Percentiles rank a stretch among this genome's conserved stretches.
Evolutionary conservation across 2,329 filamentous ascomycete genomes (phyloP).

Genomic region (Fusarium circinatum): DNA sequence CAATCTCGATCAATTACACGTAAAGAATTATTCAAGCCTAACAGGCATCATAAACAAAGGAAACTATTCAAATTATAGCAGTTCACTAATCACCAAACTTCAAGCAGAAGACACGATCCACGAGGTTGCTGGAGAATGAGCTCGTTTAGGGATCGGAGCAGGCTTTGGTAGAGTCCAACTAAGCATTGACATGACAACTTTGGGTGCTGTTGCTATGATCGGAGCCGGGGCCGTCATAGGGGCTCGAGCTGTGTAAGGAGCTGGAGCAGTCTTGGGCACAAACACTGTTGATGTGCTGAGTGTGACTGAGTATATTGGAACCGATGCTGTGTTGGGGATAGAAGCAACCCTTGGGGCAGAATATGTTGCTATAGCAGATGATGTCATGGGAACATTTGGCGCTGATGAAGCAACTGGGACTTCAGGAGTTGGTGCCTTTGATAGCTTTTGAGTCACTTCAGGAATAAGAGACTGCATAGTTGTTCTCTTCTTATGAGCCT

Average conservation of each 20-base stretch:
- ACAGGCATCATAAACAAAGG: background rate
- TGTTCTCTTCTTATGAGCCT: background rate
- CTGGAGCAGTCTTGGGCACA: constrained; percentile 5
- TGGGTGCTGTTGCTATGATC: constrained; percentile 7
- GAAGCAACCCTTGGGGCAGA: background rate
- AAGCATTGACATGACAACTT: constrained; percentile 22
- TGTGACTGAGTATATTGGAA: background rate
- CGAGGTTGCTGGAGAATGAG: constrained; percentile 12
- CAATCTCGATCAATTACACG: background rate
- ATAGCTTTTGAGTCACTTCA: background rate
- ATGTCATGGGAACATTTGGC: background rate
- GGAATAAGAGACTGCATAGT: background rate
- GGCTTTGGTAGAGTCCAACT: constrained; percentile 11
- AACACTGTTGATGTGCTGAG: constrained; percentile 1
- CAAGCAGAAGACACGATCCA: constrained; percentile 13
- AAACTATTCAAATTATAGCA: background rate
- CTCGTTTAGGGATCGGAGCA: constrained; percentile 12
- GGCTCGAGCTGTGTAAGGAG: constrained; percentile 13
- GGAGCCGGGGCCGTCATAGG: constrained; percentile 21
- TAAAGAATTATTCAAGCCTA: background rate
- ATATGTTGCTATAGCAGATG: background rate
- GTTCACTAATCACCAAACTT: background rate
- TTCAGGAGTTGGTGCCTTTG: background rate
- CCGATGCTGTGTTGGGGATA: background rate
- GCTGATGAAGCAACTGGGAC: background rate